Evolutionary conservation across 495 filamentous ascomycete genomes (phyloP).

Genomic region (Penicillium alfredii): DNA sequence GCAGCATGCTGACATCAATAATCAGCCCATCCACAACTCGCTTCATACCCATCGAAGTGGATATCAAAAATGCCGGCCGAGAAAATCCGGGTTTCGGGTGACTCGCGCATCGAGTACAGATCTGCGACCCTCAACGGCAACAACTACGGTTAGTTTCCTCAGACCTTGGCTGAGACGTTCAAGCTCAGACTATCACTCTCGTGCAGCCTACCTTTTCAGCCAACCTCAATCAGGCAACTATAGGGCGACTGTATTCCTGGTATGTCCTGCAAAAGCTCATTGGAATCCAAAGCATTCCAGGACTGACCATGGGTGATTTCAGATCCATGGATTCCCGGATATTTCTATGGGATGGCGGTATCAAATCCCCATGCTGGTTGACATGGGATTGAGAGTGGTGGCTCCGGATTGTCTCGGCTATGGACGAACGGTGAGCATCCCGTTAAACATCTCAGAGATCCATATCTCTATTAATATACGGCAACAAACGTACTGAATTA

Average conservation of each 20-base stretch:
- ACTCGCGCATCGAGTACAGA: constrained; percentile 58
- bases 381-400: constrained; percentile 63
- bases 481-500: constrained; percentile 2
- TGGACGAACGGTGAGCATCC: constrained; percentile 57
- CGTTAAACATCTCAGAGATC: not conserved
- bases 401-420: constrained; percentile 79
- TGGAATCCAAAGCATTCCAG: too few species aligned
- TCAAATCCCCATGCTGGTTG: constrained; percentile 72
- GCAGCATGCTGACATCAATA: too few species aligned
- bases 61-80: constrained; percentile 45
- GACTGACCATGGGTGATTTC: too few species aligned
- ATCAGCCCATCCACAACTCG: too few species aligned
- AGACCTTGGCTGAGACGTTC: too few species aligned
- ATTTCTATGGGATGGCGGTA: constrained; percentile 69
- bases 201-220: constrained; percentile 57
- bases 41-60: too few species aligned
- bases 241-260: constrained; percentile 60
- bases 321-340: constrained; percentile 67
- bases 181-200: not conserved
- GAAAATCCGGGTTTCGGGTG: constrained; percentile 54
- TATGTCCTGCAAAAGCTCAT: too few species aligned
- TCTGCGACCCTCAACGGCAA: constrained; percentile 55
- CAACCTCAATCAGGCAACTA: constrained; percentile 48
- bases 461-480: not conserved
- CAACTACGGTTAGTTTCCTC: constrained; percentile 48